phyloP scores from a whole-genome alignment of 116 monocot genomes.

The Zostera marina region DNA sequence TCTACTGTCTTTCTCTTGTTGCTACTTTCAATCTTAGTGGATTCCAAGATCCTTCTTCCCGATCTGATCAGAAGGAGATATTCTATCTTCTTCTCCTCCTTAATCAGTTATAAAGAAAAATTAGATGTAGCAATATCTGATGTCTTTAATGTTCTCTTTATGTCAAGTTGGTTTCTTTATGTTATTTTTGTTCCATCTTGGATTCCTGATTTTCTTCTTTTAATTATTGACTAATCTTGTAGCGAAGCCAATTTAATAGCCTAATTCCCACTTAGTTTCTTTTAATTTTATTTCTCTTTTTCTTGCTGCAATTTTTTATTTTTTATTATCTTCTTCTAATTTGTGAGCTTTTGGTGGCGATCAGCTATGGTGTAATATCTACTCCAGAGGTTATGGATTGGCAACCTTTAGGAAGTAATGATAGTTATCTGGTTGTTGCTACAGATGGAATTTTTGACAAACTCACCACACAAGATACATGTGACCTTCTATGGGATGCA shows the following conservation, averaged over 20 bases:
- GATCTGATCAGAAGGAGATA: no score
- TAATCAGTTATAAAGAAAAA: no score
- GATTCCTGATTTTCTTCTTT: no score
- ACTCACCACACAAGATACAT: constrained; percentile 64
- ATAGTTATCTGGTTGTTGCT: constrained; percentile 54
- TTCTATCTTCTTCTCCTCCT: no score
- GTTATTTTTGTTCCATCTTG: no score
- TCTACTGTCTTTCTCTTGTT: no score
- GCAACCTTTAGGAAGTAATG: constrained; percentile 45
- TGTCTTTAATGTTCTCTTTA: no score
- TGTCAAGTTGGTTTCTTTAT: no score
- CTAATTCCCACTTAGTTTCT: neutral
- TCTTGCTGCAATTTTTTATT: neutral
- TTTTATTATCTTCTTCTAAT: neutral
- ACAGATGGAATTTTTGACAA: constrained; percentile 94
- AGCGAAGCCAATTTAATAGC: neutral
- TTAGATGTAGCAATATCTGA: no score
- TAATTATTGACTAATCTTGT: no score
- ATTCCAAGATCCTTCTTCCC: no score
- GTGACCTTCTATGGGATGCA: constrained; percentile 52
- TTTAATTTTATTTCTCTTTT: neutral
- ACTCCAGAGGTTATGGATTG: constrained; percentile 77
- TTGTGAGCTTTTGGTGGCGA: neutral
- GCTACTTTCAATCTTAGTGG: no score
- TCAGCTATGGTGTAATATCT: constrained; percentile 79